Evolutionary conservation across 306 rosid genomes (phyloP), one percentile per base, ranked within the genome.

Genomic region (Cucurbita ficifolia): DNA sequence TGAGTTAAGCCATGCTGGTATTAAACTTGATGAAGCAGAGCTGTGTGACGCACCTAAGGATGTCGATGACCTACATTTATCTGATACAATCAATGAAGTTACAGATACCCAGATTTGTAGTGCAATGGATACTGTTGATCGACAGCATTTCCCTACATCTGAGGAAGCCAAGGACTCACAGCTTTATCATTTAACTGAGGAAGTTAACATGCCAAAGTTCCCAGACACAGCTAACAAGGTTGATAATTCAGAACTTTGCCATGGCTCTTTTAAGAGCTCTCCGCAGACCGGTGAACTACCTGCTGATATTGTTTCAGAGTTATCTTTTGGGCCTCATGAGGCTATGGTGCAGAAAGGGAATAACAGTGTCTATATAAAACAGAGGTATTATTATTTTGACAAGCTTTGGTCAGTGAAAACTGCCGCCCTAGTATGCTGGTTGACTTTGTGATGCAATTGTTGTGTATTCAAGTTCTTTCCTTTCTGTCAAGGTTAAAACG

Each of bases 321-420:
- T 91, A 76, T 81, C 92, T 62, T 79, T 86, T 77, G 91, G 83
- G 80, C 74, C 81, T 79, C 76, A 79, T 65, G 87, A 84, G 77
- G 94, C 87, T 78, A 84, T 88, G 68, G 80, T 87, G 39, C 87
- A 85, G 75, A 85, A 85, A 73, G 90, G 89, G 76, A 87, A 84
- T 78, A 82, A 87, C 87, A 76, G 86, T 83, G 83, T 90, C 77
- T 85, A 88, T 82, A 79, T 87, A 80, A 87, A 53, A 56, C 79
- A 57, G 73, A 77, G 82, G 77, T 73, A 51, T 60, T 60, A 78
- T 82, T 77, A 39, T 43, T 43, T 65, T 65, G 52, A 16, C 46
- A n/a, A 71, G 35, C 61, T 33, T 49, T 35, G 49, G 48, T 71
- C 5, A 35, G 6, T 16, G 33, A 49, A 70, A 35, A 5, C 2